Base-by-base conservation (phyloP, 2,329 filamentous ascomycete species). In the Penicillium aurantiogriseum region DNA sequence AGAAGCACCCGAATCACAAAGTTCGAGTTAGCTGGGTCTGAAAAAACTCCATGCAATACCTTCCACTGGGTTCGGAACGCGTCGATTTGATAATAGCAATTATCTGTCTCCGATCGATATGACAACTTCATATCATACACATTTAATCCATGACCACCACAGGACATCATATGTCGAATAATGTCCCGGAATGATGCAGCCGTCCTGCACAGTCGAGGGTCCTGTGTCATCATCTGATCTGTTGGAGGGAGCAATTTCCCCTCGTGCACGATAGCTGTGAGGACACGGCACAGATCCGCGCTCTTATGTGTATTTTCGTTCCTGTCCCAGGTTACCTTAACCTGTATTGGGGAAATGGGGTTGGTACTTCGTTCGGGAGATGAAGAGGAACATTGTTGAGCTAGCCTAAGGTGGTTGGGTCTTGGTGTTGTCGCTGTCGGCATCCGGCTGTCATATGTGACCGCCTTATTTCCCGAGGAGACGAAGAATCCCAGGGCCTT, bases 41-140 rank as follows among this genome's bases (percentile, higher is more conserved):
- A 15, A 10, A 52, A 52, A 15, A 52, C 9, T 2, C 39, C 50
- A 2, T 27, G 40, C 11, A 52, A 11, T 23, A 52, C 29, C 11
- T 52, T 52, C 49, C 39, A 51, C 17, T 51, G 49, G 5, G 36
- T 13, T 36, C 38, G 29, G 21, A 44, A 35, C 4, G 39, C 36
- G 25, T 45, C 19, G 1, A 33, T 33, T 9, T 44, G 25, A 51
- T 51, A 51, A 9, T 35, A 44, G 17, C 5, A 25, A 15, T 17
- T 33, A 23, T 51, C 49, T 6, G 6, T 15, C 8, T 25, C 15
- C 6, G 11, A 31, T 15, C 5, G 21, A 33, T 51, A 51, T 11
- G 39, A 51, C 39, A 51, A 21, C 2, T 3, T 35, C 39, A 44
- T 13, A 15, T 25, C 39, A 44, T 15, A 15, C 39, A 51, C 11